Conservation (phyloP, 2,329 filamentous ascomycete genomes). For the Cadophora malorum region DNA sequence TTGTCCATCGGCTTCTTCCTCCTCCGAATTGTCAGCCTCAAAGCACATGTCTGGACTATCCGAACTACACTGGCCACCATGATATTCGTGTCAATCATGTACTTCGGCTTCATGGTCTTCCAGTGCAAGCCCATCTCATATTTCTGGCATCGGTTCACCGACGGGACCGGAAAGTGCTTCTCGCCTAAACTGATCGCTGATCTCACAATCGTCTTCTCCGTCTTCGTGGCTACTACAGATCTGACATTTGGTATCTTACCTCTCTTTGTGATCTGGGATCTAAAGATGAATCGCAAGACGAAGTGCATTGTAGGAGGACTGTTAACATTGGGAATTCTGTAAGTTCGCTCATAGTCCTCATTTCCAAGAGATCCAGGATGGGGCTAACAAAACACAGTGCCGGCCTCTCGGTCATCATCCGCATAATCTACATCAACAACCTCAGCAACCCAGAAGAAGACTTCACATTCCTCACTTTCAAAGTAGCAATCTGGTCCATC, state of each 20-base stretch:
- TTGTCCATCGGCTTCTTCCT: conserved; percentile 36
- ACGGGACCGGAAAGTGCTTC: conserved; percentile 23
- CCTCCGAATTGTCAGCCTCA: conserved; percentile 22
- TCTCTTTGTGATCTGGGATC: conserved; percentile 30
- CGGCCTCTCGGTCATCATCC: conserved; percentile 31
- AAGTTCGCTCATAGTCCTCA: background rate
- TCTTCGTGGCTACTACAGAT: conserved; percentile 26
- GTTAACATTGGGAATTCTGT: conserved; percentile 31
- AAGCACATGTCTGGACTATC: conserved; percentile 25
- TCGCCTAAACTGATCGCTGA: conserved; percentile 11
- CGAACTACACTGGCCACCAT: conserved; percentile 25
- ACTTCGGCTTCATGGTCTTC: conserved; percentile 30
- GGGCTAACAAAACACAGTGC: conserved; percentile 22
- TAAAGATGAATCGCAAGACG: conserved; percentile 32
- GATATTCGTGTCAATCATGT: conserved; percentile 18
- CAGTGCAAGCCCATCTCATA: conserved; percentile 30
- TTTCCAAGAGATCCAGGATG: background rate
- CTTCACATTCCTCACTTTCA: conserved; percentile 31
- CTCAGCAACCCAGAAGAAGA: conserved; percentile 24
- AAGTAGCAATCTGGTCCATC: conserved; percentile 35
- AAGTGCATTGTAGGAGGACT: conserved; percentile 27
- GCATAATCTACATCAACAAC: conserved; percentile 29
- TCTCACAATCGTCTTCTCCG: conserved; percentile 22
- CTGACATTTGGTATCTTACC: conserved; percentile 31
- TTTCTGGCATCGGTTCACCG: conserved; percentile 32